A percentile compares a stretch with the other conserved stretches of the same genome.
Conservation (phyloP, 2,329 filamentous ascomycete species). For the Cryphonectria radicalis region DNA sequence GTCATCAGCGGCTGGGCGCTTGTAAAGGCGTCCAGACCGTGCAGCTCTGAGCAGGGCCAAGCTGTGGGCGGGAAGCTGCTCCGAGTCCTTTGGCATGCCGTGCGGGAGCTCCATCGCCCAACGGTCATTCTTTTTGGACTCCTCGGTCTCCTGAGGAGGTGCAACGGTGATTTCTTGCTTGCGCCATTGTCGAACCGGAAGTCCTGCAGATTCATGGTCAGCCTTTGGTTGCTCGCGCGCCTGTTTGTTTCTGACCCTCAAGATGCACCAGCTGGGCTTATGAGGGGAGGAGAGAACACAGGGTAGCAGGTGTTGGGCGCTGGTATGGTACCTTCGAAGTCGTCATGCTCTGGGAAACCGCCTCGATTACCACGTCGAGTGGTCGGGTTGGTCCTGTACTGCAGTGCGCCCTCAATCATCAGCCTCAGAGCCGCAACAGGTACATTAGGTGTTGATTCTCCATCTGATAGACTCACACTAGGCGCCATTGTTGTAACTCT, state of each 20-base stretch:
- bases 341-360: slow-evolving; percentile 63
- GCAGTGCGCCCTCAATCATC: slow-evolving; percentile 21
- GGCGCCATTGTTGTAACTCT: slow-evolving; percentile 42
- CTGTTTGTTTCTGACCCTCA: neutral
- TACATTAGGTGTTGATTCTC: neutral
- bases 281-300: neutral
- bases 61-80: slow-evolving; percentile 76
- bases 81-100: slow-evolving; percentile 84
- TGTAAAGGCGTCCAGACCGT: slow-evolving; percentile 75
- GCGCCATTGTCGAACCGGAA: slow-evolving; percentile 91
- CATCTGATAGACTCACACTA: slow-evolving; percentile 39
- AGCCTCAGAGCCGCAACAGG: neutral
- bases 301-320: neutral
- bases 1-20: slow-evolving; percentile 68
- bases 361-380: slow-evolving; percentile 62
- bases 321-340: slow-evolving; percentile 57
- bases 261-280: neutral
- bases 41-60: slow-evolving; percentile 83
- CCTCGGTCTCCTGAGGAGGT: slow-evolving; percentile 68
- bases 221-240: neutral
- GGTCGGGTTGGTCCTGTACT: slow-evolving; percentile 41
- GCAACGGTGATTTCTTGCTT: slow-evolving; percentile 71
- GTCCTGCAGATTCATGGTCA: slow-evolving; percentile 58
- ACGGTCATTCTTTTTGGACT: slow-evolving; percentile 63
- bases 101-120: slow-evolving; percentile 77